Evolutionary conservation across 2,329 filamentous ascomycete species (phyloP).

Genomic region (Aspergillus japonicus): DNA sequence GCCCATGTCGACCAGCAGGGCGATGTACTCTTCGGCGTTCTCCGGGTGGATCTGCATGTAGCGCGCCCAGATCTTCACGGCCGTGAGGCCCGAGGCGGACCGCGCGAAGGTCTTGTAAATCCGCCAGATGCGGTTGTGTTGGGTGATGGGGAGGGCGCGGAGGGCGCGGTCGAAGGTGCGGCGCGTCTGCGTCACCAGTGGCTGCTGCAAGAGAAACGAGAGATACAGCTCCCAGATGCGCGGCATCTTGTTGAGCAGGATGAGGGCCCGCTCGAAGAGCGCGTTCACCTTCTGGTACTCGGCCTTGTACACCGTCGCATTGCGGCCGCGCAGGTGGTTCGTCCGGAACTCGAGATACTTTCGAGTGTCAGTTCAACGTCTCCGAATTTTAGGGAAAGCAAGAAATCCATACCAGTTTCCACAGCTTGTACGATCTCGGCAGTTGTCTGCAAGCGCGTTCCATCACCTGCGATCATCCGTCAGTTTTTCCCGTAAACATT

Average conservation of each 20-base stretch:
- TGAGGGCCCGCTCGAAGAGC: constrained; percentile 87
- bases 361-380: constrained; percentile 18
- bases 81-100: constrained; percentile 84
- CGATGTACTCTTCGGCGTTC: constrained; percentile 91
- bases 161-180: constrained; percentile 89
- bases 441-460: constrained; percentile 88
- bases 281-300: constrained; percentile 94
- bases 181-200: constrained; percentile 82
- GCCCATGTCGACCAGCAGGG: constrained; percentile 75
- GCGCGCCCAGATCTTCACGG: constrained; percentile 87
- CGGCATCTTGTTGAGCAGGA: constrained; percentile 98
- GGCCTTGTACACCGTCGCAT: constrained; percentile 72
- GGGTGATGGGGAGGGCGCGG: constrained; percentile 85
- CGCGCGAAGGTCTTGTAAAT: constrained; percentile 88
- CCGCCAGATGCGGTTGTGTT: constrained; percentile 94
- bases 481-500: constrained; percentile 3
- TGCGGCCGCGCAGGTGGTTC: constrained; percentile 77
- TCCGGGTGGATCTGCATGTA: constrained; percentile 98
- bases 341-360: constrained; percentile 83
- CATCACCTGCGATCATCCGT: constrained; percentile 56
- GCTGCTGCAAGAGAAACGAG: constrained; percentile 83
- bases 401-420: constrained; percentile 72
- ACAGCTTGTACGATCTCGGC: constrained; percentile 94
- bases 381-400: background rate
- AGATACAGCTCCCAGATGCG: constrained; percentile 98